These are phyloP conservation scores for Aegilops longissima DNA, from an alignment of 176 grass and related monocot genomes.

Conservation along the genomic window DNA sequence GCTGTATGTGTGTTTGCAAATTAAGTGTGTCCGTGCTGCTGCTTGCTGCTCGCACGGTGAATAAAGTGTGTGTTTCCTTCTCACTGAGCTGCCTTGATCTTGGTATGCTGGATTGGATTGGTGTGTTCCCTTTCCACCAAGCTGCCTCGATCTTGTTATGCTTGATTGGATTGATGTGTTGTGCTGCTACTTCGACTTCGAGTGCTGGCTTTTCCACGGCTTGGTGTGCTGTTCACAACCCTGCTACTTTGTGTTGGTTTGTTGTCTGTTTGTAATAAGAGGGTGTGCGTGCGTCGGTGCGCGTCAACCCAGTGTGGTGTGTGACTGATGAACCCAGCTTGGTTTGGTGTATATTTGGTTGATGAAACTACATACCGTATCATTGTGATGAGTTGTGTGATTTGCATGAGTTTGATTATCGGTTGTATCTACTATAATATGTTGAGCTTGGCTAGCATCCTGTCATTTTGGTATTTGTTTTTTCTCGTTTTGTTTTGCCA, in stretches of 20 bases:
- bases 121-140: background rate
- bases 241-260: background rate
- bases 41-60: background rate
- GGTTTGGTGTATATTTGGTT: background rate
- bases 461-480: background rate
- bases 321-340: background rate
- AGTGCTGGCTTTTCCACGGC: background rate
- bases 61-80: background rate
- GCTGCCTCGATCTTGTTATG: background rate
- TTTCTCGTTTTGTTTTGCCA: background rate
- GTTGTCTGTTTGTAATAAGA: background rate
- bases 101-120: background rate
- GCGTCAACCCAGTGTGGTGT: background rate
- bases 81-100: background rate
- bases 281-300: background rate
- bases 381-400: no score
- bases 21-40: background rate
- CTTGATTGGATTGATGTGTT: background rate
- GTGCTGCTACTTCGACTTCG: background rate
- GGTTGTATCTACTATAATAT: background rate
- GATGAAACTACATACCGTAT: no score
- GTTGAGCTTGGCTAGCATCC: background rate
- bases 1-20: background rate
- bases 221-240: background rate
- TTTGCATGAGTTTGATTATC: no score